phyloP scores from a whole-genome alignment of 192 early-diverging fungal genomes.

The Thamnidium elegans region DNA sequence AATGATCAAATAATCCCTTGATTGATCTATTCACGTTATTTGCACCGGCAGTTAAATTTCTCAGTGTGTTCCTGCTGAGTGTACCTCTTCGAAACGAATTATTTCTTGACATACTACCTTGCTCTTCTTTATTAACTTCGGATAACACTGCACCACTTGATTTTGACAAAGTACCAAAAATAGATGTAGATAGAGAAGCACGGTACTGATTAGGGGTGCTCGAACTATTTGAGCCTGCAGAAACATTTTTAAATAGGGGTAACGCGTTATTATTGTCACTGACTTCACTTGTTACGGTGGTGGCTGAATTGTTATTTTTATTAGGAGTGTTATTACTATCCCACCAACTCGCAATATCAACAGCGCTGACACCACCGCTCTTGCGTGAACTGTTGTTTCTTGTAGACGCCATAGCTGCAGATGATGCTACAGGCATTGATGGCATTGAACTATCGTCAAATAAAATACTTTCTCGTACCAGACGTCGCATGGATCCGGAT shows the following conservation, averaged over 20 bases:
- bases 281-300: not conserved
- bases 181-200: conserved; percentile 4
- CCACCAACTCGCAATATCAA: conserved; percentile 16
- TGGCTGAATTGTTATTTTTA: not conserved
- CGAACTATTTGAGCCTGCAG: not conserved
- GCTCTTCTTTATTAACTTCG: too few relatives aligned
- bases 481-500: conserved; percentile 15
- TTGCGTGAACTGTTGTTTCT: conserved; percentile 2
- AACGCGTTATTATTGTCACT: too few relatives aligned
- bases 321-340: not conserved
- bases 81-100: conserved; percentile 7
- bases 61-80: conserved; percentile 9
- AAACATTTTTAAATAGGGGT: too few relatives aligned
- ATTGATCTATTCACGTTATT: conserved; percentile 1
- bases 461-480: conserved; percentile 24
- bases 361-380: not conserved
- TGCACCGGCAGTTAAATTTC: not conserved
- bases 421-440: not conserved
- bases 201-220: not conserved
- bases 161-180: conserved; percentile 1
- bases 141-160: not conserved
- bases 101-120: too few relatives aligned
- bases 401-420: not conserved
- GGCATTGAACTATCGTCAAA: conserved; percentile 2
- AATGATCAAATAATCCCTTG: conserved; percentile 7